Evolutionary conservation across 768 basidiomycete species (phyloP), one percentile per base, ranked within the genome.

Genomic region (Boletus sp.): DNA sequence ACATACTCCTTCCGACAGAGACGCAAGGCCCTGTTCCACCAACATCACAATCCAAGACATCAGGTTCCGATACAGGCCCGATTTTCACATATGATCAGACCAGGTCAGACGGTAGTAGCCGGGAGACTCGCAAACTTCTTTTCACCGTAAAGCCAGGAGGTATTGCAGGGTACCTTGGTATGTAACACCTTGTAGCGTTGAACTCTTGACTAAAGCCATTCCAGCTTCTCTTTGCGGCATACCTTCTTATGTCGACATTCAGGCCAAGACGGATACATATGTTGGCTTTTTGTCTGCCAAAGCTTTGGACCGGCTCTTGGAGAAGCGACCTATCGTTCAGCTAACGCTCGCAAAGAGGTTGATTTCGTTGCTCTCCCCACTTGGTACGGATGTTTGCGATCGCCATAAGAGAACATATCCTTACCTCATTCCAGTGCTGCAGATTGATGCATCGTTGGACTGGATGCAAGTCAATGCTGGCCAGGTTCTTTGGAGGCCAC

Each of bases 391-490:
- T 24, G 7, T 28, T 41, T 29, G 46, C 20, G 10, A 17, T 33
- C n/a, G 28, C 2, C 29, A 14, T 33, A 8, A 17, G 49, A 39
- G 3, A 20, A 14, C 18, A 8, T 39, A 35, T 32, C 1, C 48
- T 65, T 17, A 75, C 47, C 35, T 37, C 39, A 29, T 24, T 46
- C 17, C 58, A 95, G 96, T 99, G 7, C 77, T 98, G 15, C 97
- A 99, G 69, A 96, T 99, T 54, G 97, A 99, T 71, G 89, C 93
- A 1, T 92, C 94, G 0, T 78, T 99, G 59, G 97, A 99, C 66
- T 99, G 97, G 97, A 91, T 94, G 83, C 97, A 98, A 73, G 92
- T 95, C 7, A 87, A 88, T 60, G 94, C 94, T 1, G 93, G 97
- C 2, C 94, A 98, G 72, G 93, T 97, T 42, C 78, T 96, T 30